Conservation (phyloP, 1,284 basidiomycete species). For the Leucoagaricus sp. region DNA sequence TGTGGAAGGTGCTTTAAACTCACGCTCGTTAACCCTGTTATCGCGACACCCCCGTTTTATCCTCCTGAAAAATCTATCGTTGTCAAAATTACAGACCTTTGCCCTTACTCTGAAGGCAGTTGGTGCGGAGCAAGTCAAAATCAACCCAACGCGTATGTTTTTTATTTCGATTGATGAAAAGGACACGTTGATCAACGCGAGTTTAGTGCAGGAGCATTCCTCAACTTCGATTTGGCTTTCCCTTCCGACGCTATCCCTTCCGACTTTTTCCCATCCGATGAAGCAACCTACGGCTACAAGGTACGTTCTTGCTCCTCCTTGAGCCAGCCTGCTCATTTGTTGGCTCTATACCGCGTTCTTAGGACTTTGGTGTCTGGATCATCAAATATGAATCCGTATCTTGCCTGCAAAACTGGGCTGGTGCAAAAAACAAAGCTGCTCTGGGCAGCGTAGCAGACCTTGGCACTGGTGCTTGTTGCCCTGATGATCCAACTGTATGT, state of each 20-base stretch:
- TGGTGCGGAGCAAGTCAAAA: slow-evolving; percentile 70
- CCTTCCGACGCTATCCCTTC: slow-evolving; percentile 70
- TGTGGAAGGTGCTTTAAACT: slow-evolving; percentile 80
- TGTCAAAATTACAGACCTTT: slow-evolving; percentile 75
- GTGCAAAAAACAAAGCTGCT: slow-evolving; percentile 56
- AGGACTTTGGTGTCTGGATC: slow-evolving; percentile 87
- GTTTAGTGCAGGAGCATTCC: slow-evolving; percentile 57
- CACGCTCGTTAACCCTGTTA: slow-evolving; percentile 68
- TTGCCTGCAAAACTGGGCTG: slow-evolving; percentile 62
- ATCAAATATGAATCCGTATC: slow-evolving; percentile 64
- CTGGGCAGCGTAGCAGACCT: slow-evolving; percentile 62
- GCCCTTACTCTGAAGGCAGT: slow-evolving; percentile 57
- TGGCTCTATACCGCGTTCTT: too few species aligned
- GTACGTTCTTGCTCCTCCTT: slow-evolving; percentile 34
- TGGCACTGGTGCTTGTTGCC: slow-evolving; percentile 65
- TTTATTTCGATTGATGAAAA: background rate
- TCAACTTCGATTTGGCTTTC: slow-evolving; percentile 79
- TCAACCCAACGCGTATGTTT: slow-evolving; percentile 59
- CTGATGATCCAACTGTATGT: slow-evolving; percentile 60
- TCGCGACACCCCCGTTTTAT: slow-evolving; percentile 67
- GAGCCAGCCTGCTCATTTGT: too few species aligned
- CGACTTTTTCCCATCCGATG: slow-evolving; percentile 73
- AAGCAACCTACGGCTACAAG: slow-evolving; percentile 52
- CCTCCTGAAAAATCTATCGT: slow-evolving; percentile 64
- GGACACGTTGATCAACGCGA: background rate